A percentile compares a stretch with the other conserved stretches of the same genome.
phyloP scores from a whole-genome alignment of 305 asterid species.

The Withania somnifera region DNA sequence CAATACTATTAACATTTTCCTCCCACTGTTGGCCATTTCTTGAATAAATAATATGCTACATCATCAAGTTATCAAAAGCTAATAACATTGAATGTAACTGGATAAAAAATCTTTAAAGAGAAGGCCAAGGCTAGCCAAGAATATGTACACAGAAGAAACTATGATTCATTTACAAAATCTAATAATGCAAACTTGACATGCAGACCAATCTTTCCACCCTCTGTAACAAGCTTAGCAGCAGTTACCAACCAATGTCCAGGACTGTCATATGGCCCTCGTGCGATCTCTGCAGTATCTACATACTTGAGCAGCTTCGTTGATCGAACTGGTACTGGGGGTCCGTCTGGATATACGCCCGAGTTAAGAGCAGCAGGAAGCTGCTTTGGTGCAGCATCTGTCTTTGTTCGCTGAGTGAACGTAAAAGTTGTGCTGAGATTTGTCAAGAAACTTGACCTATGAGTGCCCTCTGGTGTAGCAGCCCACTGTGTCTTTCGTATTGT shows the following conservation, averaged over 20 bases:
- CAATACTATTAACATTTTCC: neutral
- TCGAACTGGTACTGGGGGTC: slow-evolving; percentile 78
- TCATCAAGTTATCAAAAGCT: neutral
- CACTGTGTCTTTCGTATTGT: slow-evolving; percentile 72
- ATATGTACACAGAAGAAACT: slow-evolving; percentile 25
- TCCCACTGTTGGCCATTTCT: neutral
- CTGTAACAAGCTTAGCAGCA: slow-evolving; percentile 74
- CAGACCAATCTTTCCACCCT: slow-evolving; percentile 80
- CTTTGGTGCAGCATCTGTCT: slow-evolving; percentile 42
- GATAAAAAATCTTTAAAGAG: neutral
- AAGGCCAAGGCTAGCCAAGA: neutral
- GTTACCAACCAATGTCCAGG: slow-evolving; percentile 98
- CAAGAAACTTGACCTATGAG: slow-evolving; percentile 57
- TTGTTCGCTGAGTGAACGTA: slow-evolving; percentile 69
- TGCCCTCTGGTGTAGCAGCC: slow-evolving; percentile 80
- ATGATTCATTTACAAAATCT: slow-evolving; percentile 47
- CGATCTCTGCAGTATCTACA: slow-evolving; percentile 59
- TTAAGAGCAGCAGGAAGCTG: slow-evolving; percentile 58
- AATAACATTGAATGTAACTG: neutral
- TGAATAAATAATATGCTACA: neutral
- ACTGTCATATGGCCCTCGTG: slow-evolving; percentile 73
- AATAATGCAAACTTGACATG: slow-evolving; percentile 84
- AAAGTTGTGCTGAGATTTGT: slow-evolving; percentile 82
- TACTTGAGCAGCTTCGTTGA: slow-evolving; percentile 67
- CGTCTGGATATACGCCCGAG: slow-evolving; percentile 89